phyloP scores from a whole-genome alignment of 2,329 filamentous ascomycete species.

The Fragosphaeria purpurea region DNA sequence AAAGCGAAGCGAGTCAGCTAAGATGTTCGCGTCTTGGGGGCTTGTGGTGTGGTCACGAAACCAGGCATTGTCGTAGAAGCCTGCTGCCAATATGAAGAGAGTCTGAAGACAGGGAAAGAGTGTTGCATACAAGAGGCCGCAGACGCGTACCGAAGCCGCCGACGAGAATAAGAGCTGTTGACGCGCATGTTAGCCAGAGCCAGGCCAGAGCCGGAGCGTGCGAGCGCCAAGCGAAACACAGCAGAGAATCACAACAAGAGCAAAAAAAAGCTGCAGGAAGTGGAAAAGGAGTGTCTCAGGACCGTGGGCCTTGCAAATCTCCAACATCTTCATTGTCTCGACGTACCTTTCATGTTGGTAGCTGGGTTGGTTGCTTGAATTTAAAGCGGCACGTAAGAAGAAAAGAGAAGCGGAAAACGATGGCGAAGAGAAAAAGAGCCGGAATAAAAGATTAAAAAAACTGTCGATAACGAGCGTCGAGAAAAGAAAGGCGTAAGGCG shows the following conservation, averaged over 20 bases:
- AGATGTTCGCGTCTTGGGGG: background rate
- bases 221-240: no score
- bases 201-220: no score
- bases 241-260: background rate
- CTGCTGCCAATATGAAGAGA: background rate
- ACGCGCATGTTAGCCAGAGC: constrained; percentile 4
- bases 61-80: background rate
- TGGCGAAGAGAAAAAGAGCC: constrained; percentile 8
- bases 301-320: no score
- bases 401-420: constrained; percentile 2
- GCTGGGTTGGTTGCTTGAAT: background rate
- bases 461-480: constrained; percentile 10
- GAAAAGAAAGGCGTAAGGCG: background rate
- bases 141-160: constrained; percentile 98
- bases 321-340: no score
- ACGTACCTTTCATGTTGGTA: constrained; percentile 32
- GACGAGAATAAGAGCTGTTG: constrained; percentile 88
- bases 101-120: background rate
- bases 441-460: background rate
- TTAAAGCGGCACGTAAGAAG: background rate
- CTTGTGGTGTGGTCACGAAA: no score
- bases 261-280: background rate
- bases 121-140: constrained; percentile 70
- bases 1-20: constrained; percentile 10
- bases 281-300: background rate